Evolutionary conservation across 2,329 filamentous ascomycete genomes (phyloP).

Genomic region (Chrysosporium keratinophilum): DNA sequence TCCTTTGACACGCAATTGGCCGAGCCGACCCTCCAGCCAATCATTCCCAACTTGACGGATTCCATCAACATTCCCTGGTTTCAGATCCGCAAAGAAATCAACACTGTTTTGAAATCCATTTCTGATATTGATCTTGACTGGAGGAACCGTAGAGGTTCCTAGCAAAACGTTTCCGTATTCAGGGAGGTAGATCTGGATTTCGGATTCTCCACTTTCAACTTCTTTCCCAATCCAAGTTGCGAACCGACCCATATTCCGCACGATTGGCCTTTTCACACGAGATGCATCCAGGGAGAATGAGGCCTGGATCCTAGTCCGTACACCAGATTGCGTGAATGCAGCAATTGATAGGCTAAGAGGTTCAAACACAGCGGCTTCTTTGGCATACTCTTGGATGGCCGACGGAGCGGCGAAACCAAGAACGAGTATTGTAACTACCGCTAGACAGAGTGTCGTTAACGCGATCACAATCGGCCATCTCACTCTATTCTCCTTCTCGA

Average conservation of each 20-base stretch:
- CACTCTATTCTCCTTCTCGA: constrained; percentile 25
- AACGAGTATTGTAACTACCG: constrained; percentile 59
- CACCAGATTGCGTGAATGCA: constrained; percentile 67
- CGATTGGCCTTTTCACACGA: constrained; percentile 58
- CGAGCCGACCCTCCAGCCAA: constrained; percentile 71
- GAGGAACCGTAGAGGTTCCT: constrained; percentile 66
- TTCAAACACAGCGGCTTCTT: constrained; percentile 69
- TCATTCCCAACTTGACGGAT: constrained; percentile 75
- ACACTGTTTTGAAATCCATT: constrained; percentile 68
- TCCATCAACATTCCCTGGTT: constrained; percentile 64
- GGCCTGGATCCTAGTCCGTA: constrained; percentile 69
- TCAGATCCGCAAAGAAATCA: constrained; percentile 67
- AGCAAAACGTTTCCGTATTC: constrained; percentile 69
- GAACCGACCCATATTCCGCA: constrained; percentile 64
- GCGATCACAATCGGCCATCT: constrained; percentile 74
- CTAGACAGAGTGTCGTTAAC: constrained; percentile 52
- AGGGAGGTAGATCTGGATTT: constrained; percentile 67
- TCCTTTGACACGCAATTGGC: constrained; percentile 59
- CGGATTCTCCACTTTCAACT: constrained; percentile 62
- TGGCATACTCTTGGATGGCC: constrained; percentile 73
- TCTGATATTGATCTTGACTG: constrained; percentile 62
- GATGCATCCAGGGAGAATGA: constrained; percentile 71
- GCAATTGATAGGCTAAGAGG: constrained; percentile 77
- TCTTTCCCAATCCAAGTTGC: constrained; percentile 71
- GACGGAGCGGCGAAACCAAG: constrained; percentile 73